Evolutionary conservation across 2,329 filamentous ascomycete species (phyloP).

Genomic region (Ophiognomonia clavigignenti-juglandacearum): DNA sequence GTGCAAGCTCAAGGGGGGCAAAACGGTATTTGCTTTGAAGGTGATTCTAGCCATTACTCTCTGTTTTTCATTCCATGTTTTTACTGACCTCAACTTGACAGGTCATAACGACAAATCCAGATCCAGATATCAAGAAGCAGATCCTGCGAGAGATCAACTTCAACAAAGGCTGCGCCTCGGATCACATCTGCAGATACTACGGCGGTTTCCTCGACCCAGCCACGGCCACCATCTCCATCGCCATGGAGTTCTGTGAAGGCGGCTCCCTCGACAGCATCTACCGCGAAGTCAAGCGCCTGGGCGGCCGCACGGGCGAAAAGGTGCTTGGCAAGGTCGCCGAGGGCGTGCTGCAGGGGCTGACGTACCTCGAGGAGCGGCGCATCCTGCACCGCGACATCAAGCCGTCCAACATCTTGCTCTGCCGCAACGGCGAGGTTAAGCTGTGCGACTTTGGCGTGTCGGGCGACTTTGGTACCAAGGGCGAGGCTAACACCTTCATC

Average conservation of each 20-base stretch:
- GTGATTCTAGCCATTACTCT: conserved; percentile 38
- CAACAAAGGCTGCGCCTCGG: conserved; percentile 94
- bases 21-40: conserved; percentile 94
- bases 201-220: conserved; percentile 94
- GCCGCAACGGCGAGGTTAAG: conserved; percentile 89
- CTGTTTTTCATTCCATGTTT: too few species aligned
- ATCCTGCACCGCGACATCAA: conserved; percentile 99
- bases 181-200: conserved; percentile 96
- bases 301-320: conserved; percentile 92
- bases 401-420: conserved; percentile 92
- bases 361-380: conserved; percentile 90
- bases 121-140: conserved; percentile 97
- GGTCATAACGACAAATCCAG: conserved; percentile 98
- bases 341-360: conserved; percentile 87
- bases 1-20: conserved; percentile 83
- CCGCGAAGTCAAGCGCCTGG: conserved; percentile 92
- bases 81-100: conserved; percentile 36
- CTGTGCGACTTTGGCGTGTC: conserved; percentile 98
- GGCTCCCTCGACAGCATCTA: conserved; percentile 96
- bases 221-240: conserved; percentile 95
- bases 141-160: conserved; percentile 94
- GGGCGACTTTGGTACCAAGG: conserved; percentile 96
- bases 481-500: conserved; percentile 97
- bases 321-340: conserved; percentile 96
- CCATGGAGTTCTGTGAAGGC: conserved; percentile 98